Evolutionary conservation across 2,329 filamentous ascomycete genomes (phyloP).

Genomic region (Monilinia fructigena): DNA sequence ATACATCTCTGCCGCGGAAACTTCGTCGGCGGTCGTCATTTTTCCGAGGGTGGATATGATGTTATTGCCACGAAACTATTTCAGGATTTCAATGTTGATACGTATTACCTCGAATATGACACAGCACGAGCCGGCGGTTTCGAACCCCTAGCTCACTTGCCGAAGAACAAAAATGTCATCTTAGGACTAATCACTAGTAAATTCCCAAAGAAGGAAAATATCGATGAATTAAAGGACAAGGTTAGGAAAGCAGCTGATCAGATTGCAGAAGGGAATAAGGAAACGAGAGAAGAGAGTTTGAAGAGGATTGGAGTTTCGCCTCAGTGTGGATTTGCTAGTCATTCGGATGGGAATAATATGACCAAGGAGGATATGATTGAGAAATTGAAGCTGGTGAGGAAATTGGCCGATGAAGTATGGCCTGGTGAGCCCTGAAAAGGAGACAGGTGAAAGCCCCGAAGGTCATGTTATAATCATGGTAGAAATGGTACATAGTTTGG

Average conservation of each 20-base stretch:
- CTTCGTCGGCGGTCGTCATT: conserved; percentile 65
- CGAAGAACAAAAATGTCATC: conserved; percentile 61
- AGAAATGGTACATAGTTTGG: not conserved
- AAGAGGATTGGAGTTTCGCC: conserved; percentile 67
- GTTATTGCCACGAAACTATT: conserved; percentile 66
- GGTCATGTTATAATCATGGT: not conserved
- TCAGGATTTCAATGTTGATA: conserved; percentile 60
- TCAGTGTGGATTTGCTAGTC: conserved; percentile 61
- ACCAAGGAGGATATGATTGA: conserved; percentile 68
- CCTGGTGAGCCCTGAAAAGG: conserved; percentile 31
- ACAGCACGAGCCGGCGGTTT: conserved; percentile 64
- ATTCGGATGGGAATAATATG: conserved; percentile 60
- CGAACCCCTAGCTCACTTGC: conserved; percentile 61
- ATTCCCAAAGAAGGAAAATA: conserved; percentile 59
- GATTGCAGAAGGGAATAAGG: conserved; percentile 65
- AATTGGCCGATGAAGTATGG: conserved; percentile 74
- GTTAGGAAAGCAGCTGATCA: conserved; percentile 62
- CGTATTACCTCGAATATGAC: conserved; percentile 70
- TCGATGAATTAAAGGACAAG: conserved; percentile 60
- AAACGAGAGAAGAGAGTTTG: conserved; percentile 65
- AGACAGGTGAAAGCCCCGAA: not conserved
- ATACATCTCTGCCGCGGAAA: conserved; percentile 73
- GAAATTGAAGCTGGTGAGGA: conserved; percentile 68
- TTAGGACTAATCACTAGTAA: conserved; percentile 65
- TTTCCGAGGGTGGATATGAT: conserved; percentile 66